These are phyloP conservation scores for Isatis lusitanica DNA, from an alignment of 441 rosid genomes.

Conservation along the genomic window DNA sequence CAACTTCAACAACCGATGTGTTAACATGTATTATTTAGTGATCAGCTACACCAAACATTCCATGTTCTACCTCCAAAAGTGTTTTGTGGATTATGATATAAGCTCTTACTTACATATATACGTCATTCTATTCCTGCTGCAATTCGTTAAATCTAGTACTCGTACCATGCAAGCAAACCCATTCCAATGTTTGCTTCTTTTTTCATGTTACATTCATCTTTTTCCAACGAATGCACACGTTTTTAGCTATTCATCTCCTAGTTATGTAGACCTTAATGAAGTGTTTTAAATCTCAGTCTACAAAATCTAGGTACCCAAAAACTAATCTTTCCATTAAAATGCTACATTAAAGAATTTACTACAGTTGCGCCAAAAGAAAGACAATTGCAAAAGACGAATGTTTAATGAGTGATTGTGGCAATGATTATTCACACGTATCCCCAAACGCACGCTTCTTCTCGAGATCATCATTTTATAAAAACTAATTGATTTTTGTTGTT, in stretches of 20 bases:
- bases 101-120: neutral
- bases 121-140: neutral
- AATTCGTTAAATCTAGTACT: neutral
- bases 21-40: constrained; percentile 17
- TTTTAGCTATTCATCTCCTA: constrained; percentile 6
- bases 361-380: neutral
- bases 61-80: constrained; percentile 2
- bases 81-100: neutral
- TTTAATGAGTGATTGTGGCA: constrained; percentile 32
- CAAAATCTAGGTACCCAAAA: neutral
- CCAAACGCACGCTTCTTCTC: constrained; percentile 37
- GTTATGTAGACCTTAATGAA: neutral
- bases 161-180: neutral
- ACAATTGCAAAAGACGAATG: constrained; percentile 13
- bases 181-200: neutral
- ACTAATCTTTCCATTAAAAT: neutral
- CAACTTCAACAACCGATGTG: constrained; percentile 23
- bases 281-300: neutral
- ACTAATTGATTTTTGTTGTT: neutral
- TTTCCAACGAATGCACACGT: neutral
- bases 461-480: constrained; percentile 14
- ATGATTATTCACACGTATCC: constrained; percentile 37
- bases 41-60: neutral
- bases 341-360: neutral
- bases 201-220: neutral